Percentiles rank a stretch among this genome's conserved stretches.
These are phyloP conservation scores for Carex sylvatica DNA, from an alignment of 202 grass and related monocot species.

Conservation along the genomic window DNA sequence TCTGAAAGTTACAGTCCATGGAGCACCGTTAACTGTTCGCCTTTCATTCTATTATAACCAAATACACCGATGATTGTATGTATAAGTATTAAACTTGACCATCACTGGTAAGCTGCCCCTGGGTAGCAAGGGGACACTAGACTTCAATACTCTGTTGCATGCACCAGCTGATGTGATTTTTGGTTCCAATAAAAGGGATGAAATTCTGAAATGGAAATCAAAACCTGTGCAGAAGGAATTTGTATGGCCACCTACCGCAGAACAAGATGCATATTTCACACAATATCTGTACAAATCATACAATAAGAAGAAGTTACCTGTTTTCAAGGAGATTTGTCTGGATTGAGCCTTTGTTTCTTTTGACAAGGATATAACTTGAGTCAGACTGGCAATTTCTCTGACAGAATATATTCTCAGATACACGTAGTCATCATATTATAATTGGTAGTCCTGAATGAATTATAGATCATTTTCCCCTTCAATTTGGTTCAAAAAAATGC, in stretches of 20 bases:
- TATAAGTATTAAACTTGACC: too few species aligned
- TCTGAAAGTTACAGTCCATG: too few species aligned
- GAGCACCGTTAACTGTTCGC: too few species aligned
- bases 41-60: too few species aligned
- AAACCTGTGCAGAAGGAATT: too few species aligned
- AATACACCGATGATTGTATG: too few species aligned
- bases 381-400: background rate
- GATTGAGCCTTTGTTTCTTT: slow-evolving; percentile 22
- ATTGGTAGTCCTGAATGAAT: background rate
- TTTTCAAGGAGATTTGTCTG: slow-evolving; percentile 54
- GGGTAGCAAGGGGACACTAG: too few species aligned
- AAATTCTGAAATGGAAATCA: background rate
- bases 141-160: too few species aligned
- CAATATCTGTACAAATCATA: slow-evolving; percentile 33
- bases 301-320: slow-evolving; percentile 36
- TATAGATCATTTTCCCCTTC: background rate
- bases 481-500: background rate
- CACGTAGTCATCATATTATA: background rate
- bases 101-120: too few species aligned
- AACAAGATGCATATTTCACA: slow-evolving; percentile 21
- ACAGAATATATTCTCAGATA: background rate
- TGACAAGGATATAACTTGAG: background rate
- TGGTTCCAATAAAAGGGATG: too few species aligned
- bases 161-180: too few species aligned
- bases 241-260: slow-evolving; percentile 35